Base-by-base conservation (phyloP, 257 asterid genomes). In the Ballota nigra region DNA sequence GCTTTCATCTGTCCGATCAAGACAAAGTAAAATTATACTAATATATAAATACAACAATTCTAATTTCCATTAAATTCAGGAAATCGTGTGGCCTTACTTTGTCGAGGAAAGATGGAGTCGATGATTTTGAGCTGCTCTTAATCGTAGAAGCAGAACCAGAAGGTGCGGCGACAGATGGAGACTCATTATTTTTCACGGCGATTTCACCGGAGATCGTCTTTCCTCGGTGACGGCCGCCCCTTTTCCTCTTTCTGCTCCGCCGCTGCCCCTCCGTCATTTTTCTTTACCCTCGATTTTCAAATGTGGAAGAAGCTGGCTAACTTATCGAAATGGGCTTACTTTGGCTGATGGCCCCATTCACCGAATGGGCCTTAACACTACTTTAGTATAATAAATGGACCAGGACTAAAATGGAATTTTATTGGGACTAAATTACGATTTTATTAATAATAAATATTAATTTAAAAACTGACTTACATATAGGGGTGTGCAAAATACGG, bases 1-100 rank as follows among this genome's bases (percentile, higher is more conserved):
- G 97, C 92, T 77, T 77, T 92, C 98, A 92, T 92, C 98, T 92
- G 80, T 70, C 57, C 65, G 41, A 63, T 43, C 18, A 41, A 24
- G 0, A 8, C 33, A 10, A 20, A 0, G 18, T 2, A 31, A 59
- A 29, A 15, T 1, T 6, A 28, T 19, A 20, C 20, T 8, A 31
- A 51, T 0, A 19, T 23, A 69, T 3, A n/a, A 31, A 2, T 2
- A 33, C 36, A 23, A 70, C 5, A 51, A 36, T 51, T 12, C 63
- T 51, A 73, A 36, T 2, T 18, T 52, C 61, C 10, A 38, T 47
- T 12, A 5, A 5, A 33, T 16, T 22, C 20, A 28, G 4, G 4
- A 12, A 71, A 74, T 6, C 4, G 18, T 4, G 33, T 4, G 13
- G 8, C 10, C 55, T 36, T 75, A 91, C 98, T 83, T 90, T 92